Evolutionary conservation across 2,329 filamentous ascomycete species (phyloP).

Genomic region (Phialemonium atrogriseum): DNA sequence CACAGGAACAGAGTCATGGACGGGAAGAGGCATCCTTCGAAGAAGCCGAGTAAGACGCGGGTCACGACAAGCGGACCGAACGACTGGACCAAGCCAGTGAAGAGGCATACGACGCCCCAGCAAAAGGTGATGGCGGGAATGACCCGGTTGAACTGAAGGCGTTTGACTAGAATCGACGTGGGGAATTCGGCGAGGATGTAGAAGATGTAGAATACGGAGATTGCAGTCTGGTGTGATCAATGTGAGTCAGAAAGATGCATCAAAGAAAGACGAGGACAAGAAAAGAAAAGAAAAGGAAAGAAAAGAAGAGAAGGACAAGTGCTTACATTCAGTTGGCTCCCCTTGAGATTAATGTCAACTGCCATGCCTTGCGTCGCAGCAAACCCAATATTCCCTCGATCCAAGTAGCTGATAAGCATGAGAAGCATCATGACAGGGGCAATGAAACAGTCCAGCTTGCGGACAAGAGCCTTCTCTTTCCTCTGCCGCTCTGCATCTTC

Average conservation of each 20-base stretch:
- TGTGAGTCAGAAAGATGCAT: background rate
- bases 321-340: constrained; percentile 11
- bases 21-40: constrained; percentile 22
- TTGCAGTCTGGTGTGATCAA: constrained; percentile 11
- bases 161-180: constrained; percentile 15
- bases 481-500: background rate
- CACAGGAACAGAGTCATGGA: constrained; percentile 18
- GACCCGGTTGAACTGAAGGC: constrained; percentile 16
- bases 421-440: constrained; percentile 9
- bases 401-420: constrained; percentile 15
- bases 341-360: constrained; percentile 12
- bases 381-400: constrained; percentile 18
- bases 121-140: constrained; percentile 13
- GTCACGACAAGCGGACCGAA: constrained; percentile 17
- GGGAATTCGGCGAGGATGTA: constrained; percentile 19
- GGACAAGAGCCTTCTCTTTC: constrained; percentile 4
- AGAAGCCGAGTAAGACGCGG: constrained; percentile 18
- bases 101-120: constrained; percentile 19
- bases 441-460: constrained; percentile 8
- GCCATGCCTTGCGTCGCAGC: constrained; percentile 17
- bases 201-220: constrained; percentile 17
- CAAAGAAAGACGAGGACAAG: no score
- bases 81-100: constrained; percentile 17
- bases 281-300: no score
- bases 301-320: background rate